Percentiles rank a stretch among this genome's conserved stretches.
phyloP scores from a whole-genome alignment of 2,329 filamentous ascomycete genomes.

The Hirsutella minnesotensis region DNA sequence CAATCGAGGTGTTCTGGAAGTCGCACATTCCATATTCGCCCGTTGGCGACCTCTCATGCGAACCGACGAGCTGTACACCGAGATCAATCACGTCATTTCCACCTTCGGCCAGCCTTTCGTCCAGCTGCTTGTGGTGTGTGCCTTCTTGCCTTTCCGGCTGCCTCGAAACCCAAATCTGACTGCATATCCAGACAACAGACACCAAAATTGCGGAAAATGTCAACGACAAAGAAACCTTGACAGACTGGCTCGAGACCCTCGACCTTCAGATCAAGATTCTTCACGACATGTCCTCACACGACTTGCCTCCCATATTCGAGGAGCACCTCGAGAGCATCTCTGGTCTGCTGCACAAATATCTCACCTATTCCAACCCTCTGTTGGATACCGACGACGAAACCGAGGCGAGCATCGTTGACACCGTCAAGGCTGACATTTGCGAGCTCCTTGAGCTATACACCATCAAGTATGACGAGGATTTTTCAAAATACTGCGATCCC shows the following conservation, averaged over 20 bases:
- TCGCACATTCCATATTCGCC: conserved; percentile 96
- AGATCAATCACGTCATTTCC: conserved; percentile 89
- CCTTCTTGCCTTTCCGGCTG: background rate
- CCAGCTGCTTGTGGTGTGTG: conserved; percentile 57
- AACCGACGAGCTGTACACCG: conserved; percentile 82
- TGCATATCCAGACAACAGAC: conserved; percentile 46
- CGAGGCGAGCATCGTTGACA: conserved; percentile 75
- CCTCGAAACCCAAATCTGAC: background rate
- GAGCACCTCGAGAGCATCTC: conserved; percentile 71
- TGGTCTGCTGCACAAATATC: conserved; percentile 78
- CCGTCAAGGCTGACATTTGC: conserved; percentile 86
- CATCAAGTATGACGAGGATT: conserved; percentile 91
- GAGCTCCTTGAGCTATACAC: conserved; percentile 82
- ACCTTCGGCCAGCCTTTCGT: conserved; percentile 81
- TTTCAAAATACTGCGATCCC: conserved; percentile 64
- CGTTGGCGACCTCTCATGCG: conserved; percentile 90
- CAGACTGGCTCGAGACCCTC: conserved; percentile 71
- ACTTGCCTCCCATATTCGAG: conserved; percentile 89
- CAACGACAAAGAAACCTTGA: conserved; percentile 61
- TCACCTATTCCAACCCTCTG: conserved; percentile 76
- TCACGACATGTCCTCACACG: conserved; percentile 94
- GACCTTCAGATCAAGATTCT: conserved; percentile 85
- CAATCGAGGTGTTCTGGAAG: conserved; percentile 90
- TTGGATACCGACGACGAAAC: conserved; percentile 80
- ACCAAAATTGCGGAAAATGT: conserved; percentile 62